Conservation (phyloP, 2,329 filamentous ascomycete genomes). For the Elsinoe batatas region DNA sequence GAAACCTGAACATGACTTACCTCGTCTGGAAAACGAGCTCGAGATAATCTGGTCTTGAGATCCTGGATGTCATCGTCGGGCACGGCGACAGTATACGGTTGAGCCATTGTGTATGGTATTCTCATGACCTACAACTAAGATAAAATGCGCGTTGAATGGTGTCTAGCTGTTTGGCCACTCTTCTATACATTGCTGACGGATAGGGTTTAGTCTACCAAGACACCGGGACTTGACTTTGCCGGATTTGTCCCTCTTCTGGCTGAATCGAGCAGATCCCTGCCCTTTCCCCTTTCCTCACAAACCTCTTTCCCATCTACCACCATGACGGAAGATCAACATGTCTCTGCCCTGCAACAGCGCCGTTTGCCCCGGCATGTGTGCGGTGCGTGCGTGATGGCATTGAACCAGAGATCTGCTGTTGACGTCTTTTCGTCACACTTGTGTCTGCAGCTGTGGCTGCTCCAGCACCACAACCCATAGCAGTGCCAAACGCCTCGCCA, state of each 20-base stretch:
- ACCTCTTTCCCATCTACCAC: not conserved
- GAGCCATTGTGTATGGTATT: not conserved
- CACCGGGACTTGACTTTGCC: not conserved
- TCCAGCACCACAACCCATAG: slow-evolving; percentile 12
- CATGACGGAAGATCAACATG: not conserved
- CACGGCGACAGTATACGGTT: slow-evolving; percentile 41
- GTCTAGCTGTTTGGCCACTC: not conserved
- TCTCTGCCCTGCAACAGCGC: not conserved
- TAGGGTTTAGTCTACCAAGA: not conserved
- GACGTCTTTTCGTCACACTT: not conserved
- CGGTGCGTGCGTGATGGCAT: slow-evolving; percentile 1
- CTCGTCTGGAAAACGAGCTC: slow-evolving; percentile 49
- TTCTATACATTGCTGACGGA: not conserved
- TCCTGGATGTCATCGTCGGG: slow-evolving; percentile 42
- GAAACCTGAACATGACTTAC: slow-evolving; percentile 17
- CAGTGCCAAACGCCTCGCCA: slow-evolving; percentile 8
- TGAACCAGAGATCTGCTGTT: not conserved
- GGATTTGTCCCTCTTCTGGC: not conserved
- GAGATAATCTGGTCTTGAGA: slow-evolving; percentile 47
- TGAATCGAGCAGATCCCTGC: not conserved
- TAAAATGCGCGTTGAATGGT: no score
- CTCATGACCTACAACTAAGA: not conserved
- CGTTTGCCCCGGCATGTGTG: not conserved
- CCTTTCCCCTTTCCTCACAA: not conserved
- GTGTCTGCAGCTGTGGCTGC: slow-evolving; percentile 9